These are phyloP conservation scores for Talaromyces sp. DNA, from an alignment of 2,329 filamentous ascomycete genomes.

Conservation along the genomic window DNA sequence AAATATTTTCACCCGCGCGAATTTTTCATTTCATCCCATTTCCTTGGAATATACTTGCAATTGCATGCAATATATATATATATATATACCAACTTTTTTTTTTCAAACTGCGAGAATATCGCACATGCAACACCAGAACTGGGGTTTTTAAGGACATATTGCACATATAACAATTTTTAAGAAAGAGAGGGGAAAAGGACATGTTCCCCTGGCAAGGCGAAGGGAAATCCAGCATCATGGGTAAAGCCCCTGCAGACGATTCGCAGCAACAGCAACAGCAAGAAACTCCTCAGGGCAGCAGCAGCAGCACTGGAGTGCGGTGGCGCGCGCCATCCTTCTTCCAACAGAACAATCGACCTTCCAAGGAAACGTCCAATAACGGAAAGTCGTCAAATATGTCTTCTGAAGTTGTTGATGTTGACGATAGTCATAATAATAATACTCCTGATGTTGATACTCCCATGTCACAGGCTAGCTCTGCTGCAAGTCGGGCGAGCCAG, in stretches of 20 bases:
- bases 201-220: conserved; percentile 15
- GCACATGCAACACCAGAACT: neutral
- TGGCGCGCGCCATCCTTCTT: conserved; percentile 8
- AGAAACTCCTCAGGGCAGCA: neutral
- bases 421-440: neutral
- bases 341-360: neutral
- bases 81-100: too few species aligned
- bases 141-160: too few species aligned
- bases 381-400: neutral
- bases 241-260: neutral
- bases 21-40: conserved; percentile 9
- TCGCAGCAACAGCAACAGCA: conserved; percentile 17
- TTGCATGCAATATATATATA: too few species aligned
- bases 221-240: conserved; percentile 4
- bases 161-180: neutral
- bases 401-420: neutral
- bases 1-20: conserved; percentile 15
- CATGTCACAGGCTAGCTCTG: neutral
- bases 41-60: neutral
- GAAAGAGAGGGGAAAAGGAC: neutral
- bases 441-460: neutral
- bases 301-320: neutral
- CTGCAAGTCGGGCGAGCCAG: neutral
- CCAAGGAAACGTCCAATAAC: neutral
- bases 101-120: neutral